These are phyloP conservation scores for Aquilaria yunnanensis DNA, from an alignment of 345 rosid genomes.

Conservation along the genomic window DNA sequence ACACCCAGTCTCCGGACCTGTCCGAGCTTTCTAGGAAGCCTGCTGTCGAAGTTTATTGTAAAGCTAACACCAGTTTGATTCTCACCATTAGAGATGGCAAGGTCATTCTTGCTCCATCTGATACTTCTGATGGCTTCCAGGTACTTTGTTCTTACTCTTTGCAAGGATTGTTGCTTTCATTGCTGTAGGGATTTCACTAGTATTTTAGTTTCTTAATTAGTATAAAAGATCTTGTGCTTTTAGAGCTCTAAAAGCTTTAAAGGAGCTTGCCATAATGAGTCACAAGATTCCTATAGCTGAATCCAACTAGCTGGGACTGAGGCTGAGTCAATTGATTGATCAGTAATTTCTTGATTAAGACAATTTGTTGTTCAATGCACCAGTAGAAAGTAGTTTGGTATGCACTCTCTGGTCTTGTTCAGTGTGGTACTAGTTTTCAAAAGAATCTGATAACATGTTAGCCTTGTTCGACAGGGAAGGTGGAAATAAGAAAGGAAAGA, in stretches of 20 bases:
- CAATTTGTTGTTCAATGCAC: too few species aligned
- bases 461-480: too few species aligned
- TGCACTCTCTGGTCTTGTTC: too few species aligned
- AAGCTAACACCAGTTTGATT: constrained; percentile 48
- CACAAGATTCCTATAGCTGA: not conserved
- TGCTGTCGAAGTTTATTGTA: constrained; percentile 50
- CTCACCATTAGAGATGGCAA: constrained; percentile 57
- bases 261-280: not conserved
- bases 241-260: not conserved
- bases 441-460: too few species aligned
- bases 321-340: too few species aligned
- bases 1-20: constrained; percentile 21
- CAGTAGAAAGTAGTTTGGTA: too few species aligned
- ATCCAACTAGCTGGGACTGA: too few species aligned
- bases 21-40: constrained; percentile 41
- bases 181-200: not conserved
- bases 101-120: constrained; percentile 51
- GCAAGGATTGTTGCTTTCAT: too few species aligned
- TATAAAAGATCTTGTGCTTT: not conserved
- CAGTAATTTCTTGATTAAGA: too few species aligned
- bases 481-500: too few species aligned
- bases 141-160: constrained; percentile 16
- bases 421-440: too few species aligned
- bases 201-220: not conserved
- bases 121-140: constrained; percentile 58